phyloP scores from a whole-genome alignment of 2,329 filamentous ascomycete genomes.

The Talaromyces marneffei region DNA sequence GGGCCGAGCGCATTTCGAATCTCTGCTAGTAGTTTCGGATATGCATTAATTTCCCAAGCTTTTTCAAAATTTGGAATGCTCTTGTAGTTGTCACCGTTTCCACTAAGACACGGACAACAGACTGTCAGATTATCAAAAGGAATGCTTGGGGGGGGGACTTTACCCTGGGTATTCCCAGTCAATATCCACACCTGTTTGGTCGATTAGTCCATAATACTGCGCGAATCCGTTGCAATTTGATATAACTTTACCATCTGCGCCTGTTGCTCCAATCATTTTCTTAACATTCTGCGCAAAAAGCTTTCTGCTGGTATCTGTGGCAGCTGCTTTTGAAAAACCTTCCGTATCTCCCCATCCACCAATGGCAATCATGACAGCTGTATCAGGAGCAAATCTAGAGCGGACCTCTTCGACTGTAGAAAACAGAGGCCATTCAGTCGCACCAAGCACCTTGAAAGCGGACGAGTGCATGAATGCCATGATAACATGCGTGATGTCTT shows the following conservation, averaged over 20 bases:
- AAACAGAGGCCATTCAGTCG: constrained; percentile 47
- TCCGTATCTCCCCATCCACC: constrained; percentile 64
- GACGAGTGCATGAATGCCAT: constrained; percentile 54
- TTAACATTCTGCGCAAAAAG: constrained; percentile 57
- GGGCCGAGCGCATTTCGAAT: constrained; percentile 52
- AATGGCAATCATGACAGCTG: constrained; percentile 60
- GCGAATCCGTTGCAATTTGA: background rate
- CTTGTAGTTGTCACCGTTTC: constrained; percentile 62
- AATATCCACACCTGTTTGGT: constrained; percentile 43
- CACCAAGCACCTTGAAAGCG: constrained; percentile 44
- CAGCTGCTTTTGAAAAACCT: constrained; percentile 54
- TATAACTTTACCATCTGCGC: constrained; percentile 52
- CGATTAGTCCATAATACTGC: constrained; percentile 14
- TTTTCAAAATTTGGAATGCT: constrained; percentile 51
- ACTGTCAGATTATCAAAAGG: background rate
- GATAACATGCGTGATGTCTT: constrained; percentile 20
- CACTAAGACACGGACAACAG: constrained; percentile 23
- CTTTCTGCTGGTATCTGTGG: constrained; percentile 44
- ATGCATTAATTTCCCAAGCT: constrained; percentile 52
- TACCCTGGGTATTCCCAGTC: constrained; percentile 53
- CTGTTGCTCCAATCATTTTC: constrained; percentile 53
- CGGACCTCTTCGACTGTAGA: constrained; percentile 47
- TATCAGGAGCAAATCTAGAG: constrained; percentile 42
- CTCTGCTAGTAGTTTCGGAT: constrained; percentile 51
- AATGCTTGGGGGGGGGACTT: background rate